Evolutionary conservation across 495 filamentous ascomycete genomes (phyloP), one percentile per base, ranked within the genome.

Genomic region (Aspergillus affinis): DNA sequence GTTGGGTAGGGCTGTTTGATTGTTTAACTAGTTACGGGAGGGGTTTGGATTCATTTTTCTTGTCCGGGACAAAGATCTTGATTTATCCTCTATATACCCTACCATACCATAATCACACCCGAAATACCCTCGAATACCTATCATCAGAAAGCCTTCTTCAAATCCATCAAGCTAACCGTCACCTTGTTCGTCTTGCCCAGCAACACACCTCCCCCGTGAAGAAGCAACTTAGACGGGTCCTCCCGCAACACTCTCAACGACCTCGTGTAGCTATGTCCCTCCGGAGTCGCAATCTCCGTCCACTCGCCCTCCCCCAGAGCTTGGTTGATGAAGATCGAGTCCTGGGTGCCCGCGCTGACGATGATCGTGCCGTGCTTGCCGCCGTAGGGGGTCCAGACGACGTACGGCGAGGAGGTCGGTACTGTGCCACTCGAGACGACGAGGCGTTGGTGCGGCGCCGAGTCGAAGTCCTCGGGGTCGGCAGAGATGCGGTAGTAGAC

Each of bases 281-380:
- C 78, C 0, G 75, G 76, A 0, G 81, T 82, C 6, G 67, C 51
- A 2, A 83, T 69, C 60, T 74, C 79, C 44, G 75, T 79, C 87
- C 87, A 89, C 12, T 78, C 68, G 23, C 74, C 77, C 45, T 79
- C 75, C 9, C 85, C 86, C 5, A 88, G 72, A 7, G 70, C 74
- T 41, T 75, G 69, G 62, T 89, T 90, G 21, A 84, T 65, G 54
- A 85, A 90, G 3, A 90, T 61, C 20, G 81, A 70, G n/a, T 70
- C 69, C 36, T 75, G 64, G 8, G 75, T 79, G 0, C 81, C 81
- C 7, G 74, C 73, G 60, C 82, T 86, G 29, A 84, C 84, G 13
- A 88, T 75, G 52, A 85, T 78, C 0, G 84, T 85, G 10, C 84
- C 84, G 57, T 85, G 77, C n/a, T 60, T 62, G 13, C 83, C 83